A percentile compares a stretch with the other conserved stretches of the same genome.
Conservation (phyloP, 495 filamentous ascomycete species). For the Glarea lozoyensis region DNA sequence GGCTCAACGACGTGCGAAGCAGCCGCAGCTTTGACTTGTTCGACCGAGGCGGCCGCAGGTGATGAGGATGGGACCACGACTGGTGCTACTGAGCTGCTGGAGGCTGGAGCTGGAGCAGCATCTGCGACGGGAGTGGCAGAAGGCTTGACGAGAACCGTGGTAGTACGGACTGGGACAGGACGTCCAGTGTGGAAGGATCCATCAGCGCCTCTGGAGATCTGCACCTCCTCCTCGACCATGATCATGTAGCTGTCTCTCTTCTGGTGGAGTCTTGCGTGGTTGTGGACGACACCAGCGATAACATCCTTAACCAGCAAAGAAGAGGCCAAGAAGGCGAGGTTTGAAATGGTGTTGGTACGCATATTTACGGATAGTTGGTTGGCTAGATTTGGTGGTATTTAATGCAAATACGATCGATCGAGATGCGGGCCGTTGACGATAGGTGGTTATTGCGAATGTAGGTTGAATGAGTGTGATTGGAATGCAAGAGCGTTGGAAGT, state of each 20-base stretch:
- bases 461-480: neutral
- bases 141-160: conserved; percentile 5
- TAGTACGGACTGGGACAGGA: conserved; percentile 7
- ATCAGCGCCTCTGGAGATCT: conserved; percentile 9
- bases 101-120: neutral
- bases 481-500: neutral
- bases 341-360: conserved; percentile 10
- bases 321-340: conserved; percentile 11
- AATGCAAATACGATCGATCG: too few relatives aligned
- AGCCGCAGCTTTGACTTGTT: neutral
- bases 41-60: conserved; percentile 1
- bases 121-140: neutral
- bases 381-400: too few relatives aligned
- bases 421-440: neutral
- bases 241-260: neutral
- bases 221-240: conserved; percentile 10
- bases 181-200: conserved; percentile 9
- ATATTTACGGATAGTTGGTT: conserved; percentile 5
- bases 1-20: neutral
- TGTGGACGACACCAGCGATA: conserved; percentile 11
- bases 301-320: conserved; percentile 22
- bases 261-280: conserved; percentile 9
- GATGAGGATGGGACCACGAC: neutral
- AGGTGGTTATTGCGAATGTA: neutral
- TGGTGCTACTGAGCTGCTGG: neutral